These are phyloP conservation scores for Penicillium daleae DNA, from an alignment of 495 filamentous ascomycete genomes.

Conservation along the genomic window DNA sequence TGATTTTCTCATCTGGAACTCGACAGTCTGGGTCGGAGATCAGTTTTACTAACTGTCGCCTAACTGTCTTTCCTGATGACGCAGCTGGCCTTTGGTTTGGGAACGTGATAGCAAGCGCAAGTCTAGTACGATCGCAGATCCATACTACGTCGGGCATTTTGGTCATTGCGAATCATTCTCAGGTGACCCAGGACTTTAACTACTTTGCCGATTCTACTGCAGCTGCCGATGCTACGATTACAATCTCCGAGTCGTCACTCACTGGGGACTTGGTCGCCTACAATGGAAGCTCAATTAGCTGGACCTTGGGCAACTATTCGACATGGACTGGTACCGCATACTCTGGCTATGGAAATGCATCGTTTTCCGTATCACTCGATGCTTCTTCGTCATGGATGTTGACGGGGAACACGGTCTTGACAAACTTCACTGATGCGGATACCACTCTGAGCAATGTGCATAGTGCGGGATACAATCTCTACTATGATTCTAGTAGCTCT, in stretches of 20 bases:
- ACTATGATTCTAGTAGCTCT: constrained; percentile 5
- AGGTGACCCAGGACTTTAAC: constrained; percentile 15
- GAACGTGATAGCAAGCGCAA: constrained; percentile 14
- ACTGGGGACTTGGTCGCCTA: constrained; percentile 14
- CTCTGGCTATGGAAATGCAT: constrained; percentile 7
- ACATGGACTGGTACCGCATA: constrained; percentile 13
- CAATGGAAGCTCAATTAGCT: constrained; percentile 13
- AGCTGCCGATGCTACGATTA: constrained; percentile 8
- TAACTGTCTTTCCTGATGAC: not conserved
- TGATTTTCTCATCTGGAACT: constrained; percentile 1
- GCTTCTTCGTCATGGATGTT: constrained; percentile 17
- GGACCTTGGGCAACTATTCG: constrained; percentile 6
- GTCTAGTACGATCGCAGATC: constrained; percentile 1
- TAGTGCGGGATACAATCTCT: constrained; percentile 8
- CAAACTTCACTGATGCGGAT: constrained; percentile 15
- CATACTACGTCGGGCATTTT: constrained; percentile 10
- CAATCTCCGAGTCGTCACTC: constrained; percentile 5
- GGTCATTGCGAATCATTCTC: constrained; percentile 11
- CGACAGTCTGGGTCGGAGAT: constrained; percentile 1
- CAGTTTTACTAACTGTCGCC: not conserved
- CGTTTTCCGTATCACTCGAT: constrained; percentile 15
- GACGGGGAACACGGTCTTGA: constrained; percentile 10
- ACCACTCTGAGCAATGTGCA: constrained; percentile 10
- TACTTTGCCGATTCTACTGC: constrained; percentile 12
- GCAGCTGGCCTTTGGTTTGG: constrained; percentile 15